These are phyloP conservation scores for Chlamydomonas schloesseri DNA, from an alignment of 139 green algal species.

Conservation along the genomic window DNA sequence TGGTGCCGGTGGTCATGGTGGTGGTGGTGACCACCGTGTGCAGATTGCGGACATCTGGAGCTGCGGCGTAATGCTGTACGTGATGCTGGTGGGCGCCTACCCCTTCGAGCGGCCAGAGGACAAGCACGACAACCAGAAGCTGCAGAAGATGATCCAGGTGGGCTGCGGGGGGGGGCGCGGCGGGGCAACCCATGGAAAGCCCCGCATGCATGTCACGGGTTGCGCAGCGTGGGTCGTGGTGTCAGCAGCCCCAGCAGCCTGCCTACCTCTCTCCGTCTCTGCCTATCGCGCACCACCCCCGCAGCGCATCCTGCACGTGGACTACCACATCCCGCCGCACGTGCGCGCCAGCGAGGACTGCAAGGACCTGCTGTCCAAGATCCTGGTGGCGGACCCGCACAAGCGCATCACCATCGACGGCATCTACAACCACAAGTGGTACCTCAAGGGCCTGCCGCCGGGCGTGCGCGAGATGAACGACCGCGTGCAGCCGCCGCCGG, in stretches of 20 bases:
- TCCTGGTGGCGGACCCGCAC: slow-evolving; percentile 81
- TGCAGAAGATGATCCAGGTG: slow-evolving; percentile 88
- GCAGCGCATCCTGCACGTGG: slow-evolving; percentile 82
- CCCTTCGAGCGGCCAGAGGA: slow-evolving; percentile 97
- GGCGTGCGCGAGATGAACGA: slow-evolving; percentile 57
- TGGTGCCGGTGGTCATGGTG: too few species aligned
- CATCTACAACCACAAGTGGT: slow-evolving; percentile 73
- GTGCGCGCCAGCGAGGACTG: slow-evolving; percentile 76
- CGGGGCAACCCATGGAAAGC: too few species aligned
- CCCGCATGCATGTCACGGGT: too few species aligned
- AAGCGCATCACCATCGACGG: slow-evolving; percentile 85
- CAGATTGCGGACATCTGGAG: slow-evolving; percentile 96
- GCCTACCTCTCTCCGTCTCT: too few species aligned
- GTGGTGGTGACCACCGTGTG: too few species aligned
- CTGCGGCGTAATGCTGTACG: slow-evolving; percentile 98
- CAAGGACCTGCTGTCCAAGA: slow-evolving; percentile 77
- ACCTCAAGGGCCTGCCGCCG: slow-evolving; percentile 89
- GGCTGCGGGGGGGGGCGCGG: not conserved
- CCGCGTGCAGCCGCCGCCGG: slow-evolving; percentile 45
- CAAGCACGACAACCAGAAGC: slow-evolving; percentile 83
- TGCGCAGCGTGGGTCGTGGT: too few species aligned
- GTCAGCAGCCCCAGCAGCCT: too few species aligned
- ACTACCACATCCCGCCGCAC: slow-evolving; percentile 82
- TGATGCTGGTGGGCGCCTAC: slow-evolving; percentile 97
- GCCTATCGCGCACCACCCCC: not conserved